Evolutionary conservation across 2,329 filamentous ascomycete species (phyloP).

Genomic region (Ceratocystis lukuohia): DNA sequence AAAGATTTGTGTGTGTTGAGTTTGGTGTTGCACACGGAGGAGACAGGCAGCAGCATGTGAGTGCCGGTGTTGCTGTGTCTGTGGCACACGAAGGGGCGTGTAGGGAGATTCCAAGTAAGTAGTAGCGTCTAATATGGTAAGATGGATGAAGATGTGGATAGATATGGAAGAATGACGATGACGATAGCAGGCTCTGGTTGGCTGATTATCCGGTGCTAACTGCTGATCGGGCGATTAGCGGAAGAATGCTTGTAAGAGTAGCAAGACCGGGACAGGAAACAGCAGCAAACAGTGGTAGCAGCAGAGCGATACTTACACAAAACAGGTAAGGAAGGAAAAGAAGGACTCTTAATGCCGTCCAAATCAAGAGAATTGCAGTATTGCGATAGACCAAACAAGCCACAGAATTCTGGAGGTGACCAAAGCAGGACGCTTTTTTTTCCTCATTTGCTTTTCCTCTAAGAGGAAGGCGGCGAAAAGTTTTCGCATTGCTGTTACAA

Average conservation of each 20-base stretch:
- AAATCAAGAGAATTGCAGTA: too few relatives aligned
- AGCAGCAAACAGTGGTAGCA: not conserved
- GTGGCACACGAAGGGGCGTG: not conserved
- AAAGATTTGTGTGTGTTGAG: not conserved
- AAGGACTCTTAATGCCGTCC: too few relatives aligned
- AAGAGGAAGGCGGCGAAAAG: not conserved
- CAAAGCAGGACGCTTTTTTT: too few relatives aligned
- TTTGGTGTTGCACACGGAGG: not conserved
- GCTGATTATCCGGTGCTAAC: not conserved
- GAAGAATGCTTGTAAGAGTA: too few relatives aligned
- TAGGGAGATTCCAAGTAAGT: not conserved
- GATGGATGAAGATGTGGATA: not conserved
- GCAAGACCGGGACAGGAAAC: too few relatives aligned
- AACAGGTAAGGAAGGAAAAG: not conserved
- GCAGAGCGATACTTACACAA: not conserved
- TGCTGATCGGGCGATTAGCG: not conserved
- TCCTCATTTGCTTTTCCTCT: too few relatives aligned
- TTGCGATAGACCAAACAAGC: too few relatives aligned
- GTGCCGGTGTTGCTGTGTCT: not conserved
- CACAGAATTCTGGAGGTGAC: too few relatives aligned
- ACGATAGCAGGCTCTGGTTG: not conserved
- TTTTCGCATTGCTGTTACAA: not conserved
- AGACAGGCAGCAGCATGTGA: not conserved
- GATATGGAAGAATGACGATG: slow-evolving; percentile 1
- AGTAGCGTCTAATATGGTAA: not conserved